Evolutionary conservation across 2,329 filamentous ascomycete genomes (phyloP).

Genomic region (Botrytis fragariae): DNA sequence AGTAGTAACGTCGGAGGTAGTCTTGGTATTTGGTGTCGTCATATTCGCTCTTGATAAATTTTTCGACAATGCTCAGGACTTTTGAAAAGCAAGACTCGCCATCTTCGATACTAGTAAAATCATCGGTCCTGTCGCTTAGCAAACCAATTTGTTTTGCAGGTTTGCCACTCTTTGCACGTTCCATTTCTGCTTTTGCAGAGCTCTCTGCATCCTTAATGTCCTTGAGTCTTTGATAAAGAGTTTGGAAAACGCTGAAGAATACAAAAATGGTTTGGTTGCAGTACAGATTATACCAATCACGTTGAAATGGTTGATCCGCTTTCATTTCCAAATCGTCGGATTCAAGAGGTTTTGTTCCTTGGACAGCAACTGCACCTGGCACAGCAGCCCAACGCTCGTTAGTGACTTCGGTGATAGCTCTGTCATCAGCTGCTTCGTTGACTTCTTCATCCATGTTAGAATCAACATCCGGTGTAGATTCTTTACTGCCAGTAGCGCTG

Average conservation of each 20-base stretch:
- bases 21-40: slow-evolving; percentile 86
- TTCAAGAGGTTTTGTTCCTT: slow-evolving; percentile 51
- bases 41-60: slow-evolving; percentile 77
- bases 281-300: slow-evolving; percentile 84
- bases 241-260: slow-evolving; percentile 91
- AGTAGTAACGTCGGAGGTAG: slow-evolving; percentile 84
- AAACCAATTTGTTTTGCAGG: slow-evolving; percentile 82
- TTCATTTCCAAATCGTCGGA: slow-evolving; percentile 62
- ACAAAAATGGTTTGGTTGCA: slow-evolving; percentile 88
- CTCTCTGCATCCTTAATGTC: slow-evolving; percentile 79
- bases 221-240: slow-evolving; percentile 79
- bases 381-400: slow-evolving; percentile 65
- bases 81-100: slow-evolving; percentile 75
- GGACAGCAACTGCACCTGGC: slow-evolving; percentile 54
- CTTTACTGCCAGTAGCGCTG: slow-evolving; percentile 78
- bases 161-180: slow-evolving; percentile 70
- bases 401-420: slow-evolving; percentile 58
- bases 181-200: slow-evolving; percentile 70
- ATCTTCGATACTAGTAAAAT: slow-evolving; percentile 60
- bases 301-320: slow-evolving; percentile 76
- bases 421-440: slow-evolving; percentile 58
- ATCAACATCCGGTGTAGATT: slow-evolving; percentile 81
- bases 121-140: slow-evolving; percentile 78
- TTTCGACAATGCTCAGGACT: slow-evolving; percentile 80
- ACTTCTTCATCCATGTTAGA: slow-evolving; percentile 77